A percentile compares a stretch with the other conserved stretches of the same genome.
Conservation (phyloP, 257 asterid genomes). For the Rehmannia glutinosa region DNA sequence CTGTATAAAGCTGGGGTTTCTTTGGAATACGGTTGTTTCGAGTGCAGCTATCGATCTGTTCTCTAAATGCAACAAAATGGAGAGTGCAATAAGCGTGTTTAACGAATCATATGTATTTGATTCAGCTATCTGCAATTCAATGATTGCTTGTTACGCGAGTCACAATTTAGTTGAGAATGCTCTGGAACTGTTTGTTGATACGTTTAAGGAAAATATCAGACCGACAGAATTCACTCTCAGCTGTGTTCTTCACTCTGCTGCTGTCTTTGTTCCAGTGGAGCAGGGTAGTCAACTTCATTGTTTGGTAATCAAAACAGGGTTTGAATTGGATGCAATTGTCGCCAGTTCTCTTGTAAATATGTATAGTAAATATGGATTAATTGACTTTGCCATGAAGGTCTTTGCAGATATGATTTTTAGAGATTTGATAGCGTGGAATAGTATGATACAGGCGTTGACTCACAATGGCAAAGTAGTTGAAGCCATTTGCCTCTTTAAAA, state of each 20-base stretch:
- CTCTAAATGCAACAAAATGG: constrained; percentile 66
- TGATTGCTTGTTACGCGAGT: constrained; percentile 59
- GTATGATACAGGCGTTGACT: constrained; percentile 49
- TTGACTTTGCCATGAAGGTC: constrained; percentile 33
- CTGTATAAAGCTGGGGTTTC: constrained; percentile 53
- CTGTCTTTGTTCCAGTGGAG: constrained; percentile 36
- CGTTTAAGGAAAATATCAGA: constrained; percentile 35
- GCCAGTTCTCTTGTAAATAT: constrained; percentile 57
- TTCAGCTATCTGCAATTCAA: constrained; percentile 49
- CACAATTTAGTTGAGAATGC: constrained; percentile 45
- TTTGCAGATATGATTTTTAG: constrained; percentile 31
- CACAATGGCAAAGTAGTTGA: constrained; percentile 49
- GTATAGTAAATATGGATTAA: constrained; percentile 47
- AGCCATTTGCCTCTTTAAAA: constrained; percentile 37
- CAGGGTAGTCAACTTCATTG: constrained; percentile 60
- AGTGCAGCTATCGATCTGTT: constrained; percentile 70
- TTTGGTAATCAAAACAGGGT: constrained; percentile 57
- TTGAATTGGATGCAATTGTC: constrained; percentile 46
- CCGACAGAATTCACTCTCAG: constrained; percentile 65
- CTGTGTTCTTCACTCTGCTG: constrained; percentile 42
- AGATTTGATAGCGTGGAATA: constrained; percentile 71
- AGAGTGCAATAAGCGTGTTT: constrained; percentile 39
- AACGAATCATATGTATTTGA: constrained; percentile 36
- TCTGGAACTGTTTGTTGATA: constrained; percentile 36
- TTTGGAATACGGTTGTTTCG: constrained; percentile 45